Conservation (phyloP, 768 basidiomycete genomes). For the Lepiota venenata region DNA sequence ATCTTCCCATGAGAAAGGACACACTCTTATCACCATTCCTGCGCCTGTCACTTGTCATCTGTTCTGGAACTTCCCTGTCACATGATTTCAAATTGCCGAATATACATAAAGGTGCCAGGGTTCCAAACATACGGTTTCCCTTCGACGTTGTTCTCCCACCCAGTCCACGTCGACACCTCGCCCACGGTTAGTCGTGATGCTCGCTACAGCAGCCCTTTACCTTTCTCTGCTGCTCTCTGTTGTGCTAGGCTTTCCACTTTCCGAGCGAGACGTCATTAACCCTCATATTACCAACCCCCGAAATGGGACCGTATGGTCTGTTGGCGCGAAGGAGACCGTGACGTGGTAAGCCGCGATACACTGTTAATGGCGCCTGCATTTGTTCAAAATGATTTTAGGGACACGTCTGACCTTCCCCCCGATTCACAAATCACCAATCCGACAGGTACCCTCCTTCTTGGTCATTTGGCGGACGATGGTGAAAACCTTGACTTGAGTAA, state of each 20-base stretch:
- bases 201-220: conserved; percentile 24
- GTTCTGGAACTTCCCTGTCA: conserved; percentile 10
- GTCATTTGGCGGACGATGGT: conserved; percentile 40
- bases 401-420: conserved; percentile 43
- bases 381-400: conserved; percentile 30
- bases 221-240: conserved; percentile 26
- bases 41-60: conserved; percentile 8
- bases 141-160: conserved; percentile 15
- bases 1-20: conserved; percentile 2
- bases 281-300: conserved; percentile 50
- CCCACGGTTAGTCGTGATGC: conserved; percentile 19
- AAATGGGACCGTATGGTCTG: conserved; percentile 43
- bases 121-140: conserved; percentile 17
- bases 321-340: conserved; percentile 44
- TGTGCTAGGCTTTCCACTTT: conserved; percentile 34
- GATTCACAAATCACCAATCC: conserved; percentile 45
- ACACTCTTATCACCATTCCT: not conserved
- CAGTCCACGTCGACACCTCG: conserved; percentile 15
- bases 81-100: conserved; percentile 10
- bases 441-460: conserved; percentile 49
- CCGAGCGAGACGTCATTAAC: conserved; percentile 40
- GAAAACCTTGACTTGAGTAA: conserved; percentile 54
- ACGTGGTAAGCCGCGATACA: conserved; percentile 41
- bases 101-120: conserved; percentile 21
- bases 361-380: not conserved